These are phyloP conservation scores for Pedinophyceae sp. DNA, from an alignment of 139 green algal genomes.

Conservation along the genomic window DNA sequence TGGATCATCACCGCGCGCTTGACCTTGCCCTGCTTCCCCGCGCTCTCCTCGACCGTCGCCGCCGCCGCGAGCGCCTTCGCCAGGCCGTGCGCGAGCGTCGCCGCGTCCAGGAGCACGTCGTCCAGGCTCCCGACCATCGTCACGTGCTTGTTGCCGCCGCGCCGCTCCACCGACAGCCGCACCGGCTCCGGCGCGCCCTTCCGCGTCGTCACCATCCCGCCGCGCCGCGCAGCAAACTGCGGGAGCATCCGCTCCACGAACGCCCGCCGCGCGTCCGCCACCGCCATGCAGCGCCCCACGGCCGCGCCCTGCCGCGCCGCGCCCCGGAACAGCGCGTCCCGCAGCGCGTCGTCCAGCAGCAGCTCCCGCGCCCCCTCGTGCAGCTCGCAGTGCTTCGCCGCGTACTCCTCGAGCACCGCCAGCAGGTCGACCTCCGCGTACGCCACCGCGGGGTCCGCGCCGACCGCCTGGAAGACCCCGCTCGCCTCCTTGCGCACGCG, in stretches of 20 bases:
- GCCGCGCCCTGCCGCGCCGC: slow-evolving; percentile 20
- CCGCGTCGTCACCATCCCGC: slow-evolving; percentile 11
- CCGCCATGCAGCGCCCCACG: slow-evolving; percentile 23
- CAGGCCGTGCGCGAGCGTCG: neutral
- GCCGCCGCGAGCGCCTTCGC: slow-evolving; percentile 18
- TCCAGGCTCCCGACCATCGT: slow-evolving; percentile 25
- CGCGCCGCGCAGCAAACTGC: slow-evolving; percentile 13
- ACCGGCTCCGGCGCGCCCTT: slow-evolving; percentile 20
- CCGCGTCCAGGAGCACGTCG: slow-evolving; percentile 15
- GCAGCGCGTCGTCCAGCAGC: slow-evolving; percentile 35
- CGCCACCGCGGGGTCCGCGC: too few relatives aligned
- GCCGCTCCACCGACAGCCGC: slow-evolving; percentile 22
- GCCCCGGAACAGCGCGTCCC: slow-evolving; percentile 20
- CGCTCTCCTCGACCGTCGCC: slow-evolving; percentile 20
- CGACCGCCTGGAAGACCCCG: too few relatives aligned
- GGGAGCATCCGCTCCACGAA: slow-evolving; percentile 20
- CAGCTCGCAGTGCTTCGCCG: too few relatives aligned
- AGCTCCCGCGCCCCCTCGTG: too few relatives aligned
- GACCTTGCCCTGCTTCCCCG: slow-evolving; percentile 18
- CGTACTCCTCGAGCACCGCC: too few relatives aligned
- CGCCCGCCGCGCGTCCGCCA: slow-evolving; percentile 20
- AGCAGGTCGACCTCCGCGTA: too few relatives aligned
- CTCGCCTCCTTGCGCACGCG: too few relatives aligned
- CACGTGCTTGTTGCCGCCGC: slow-evolving; percentile 33
- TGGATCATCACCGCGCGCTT: slow-evolving; percentile 20